Conservation (phyloP, 495 filamentous ascomycete genomes). For the Aspergillus saccharolyticus region DNA sequence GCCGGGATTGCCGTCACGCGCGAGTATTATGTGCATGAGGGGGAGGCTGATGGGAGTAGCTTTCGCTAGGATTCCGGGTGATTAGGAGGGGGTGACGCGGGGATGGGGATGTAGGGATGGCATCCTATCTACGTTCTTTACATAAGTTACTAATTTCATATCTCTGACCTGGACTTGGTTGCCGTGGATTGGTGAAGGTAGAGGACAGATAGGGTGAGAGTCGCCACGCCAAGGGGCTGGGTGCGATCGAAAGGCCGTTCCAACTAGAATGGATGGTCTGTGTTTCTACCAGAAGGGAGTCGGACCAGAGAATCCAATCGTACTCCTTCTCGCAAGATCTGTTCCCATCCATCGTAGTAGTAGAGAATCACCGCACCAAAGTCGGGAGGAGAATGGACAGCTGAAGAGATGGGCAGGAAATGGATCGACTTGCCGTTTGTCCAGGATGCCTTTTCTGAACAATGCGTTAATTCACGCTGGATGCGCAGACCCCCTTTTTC, state of each 20-base stretch:
- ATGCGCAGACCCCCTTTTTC: too few relatives aligned
- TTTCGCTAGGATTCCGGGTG: background rate
- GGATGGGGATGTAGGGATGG: too few relatives aligned
- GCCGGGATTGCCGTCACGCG: conserved; percentile 9
- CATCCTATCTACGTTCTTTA: background rate
- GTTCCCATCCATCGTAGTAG: background rate
- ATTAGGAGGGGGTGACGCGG: too few relatives aligned
- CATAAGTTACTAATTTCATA: background rate
- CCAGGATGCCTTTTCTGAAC: too few relatives aligned
- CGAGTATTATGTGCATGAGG: conserved; percentile 11
- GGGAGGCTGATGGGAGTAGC: background rate
- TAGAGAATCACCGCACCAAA: background rate
- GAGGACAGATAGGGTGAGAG: background rate
- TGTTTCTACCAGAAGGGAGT: background rate
- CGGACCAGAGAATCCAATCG: background rate
- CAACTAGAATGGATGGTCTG: background rate
- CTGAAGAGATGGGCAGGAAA: too few relatives aligned
- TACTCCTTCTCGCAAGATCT: background rate
- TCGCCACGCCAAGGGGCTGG: background rate
- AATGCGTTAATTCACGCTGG: too few relatives aligned
- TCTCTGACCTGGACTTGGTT: too few relatives aligned
- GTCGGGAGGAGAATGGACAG: background rate
- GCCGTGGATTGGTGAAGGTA: background rate
- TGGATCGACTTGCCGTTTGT: too few relatives aligned
- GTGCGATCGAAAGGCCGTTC: background rate